Evolutionary conservation across 805 yeast genomes (phyloP).

Genomic region (Ogataea nonfermentans): DNA sequence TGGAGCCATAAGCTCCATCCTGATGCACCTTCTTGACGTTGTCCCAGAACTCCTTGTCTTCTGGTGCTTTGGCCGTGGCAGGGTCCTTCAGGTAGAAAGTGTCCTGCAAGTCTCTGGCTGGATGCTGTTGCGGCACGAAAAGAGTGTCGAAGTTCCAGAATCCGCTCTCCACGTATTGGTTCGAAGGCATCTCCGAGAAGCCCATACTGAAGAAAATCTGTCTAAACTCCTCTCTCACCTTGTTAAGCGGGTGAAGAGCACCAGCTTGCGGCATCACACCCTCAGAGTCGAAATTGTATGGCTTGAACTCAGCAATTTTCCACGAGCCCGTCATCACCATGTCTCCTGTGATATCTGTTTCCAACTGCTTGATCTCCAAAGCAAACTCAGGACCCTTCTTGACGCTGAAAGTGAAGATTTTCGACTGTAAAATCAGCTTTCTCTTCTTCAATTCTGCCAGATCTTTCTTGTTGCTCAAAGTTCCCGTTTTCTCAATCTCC

Average conservation of each 20-base stretch:
- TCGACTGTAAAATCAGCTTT: constrained; percentile 71
- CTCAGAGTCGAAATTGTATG: constrained; percentile 94
- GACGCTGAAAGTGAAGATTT: constrained; percentile 71
- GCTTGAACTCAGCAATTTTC: constrained; percentile 83
- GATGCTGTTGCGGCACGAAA: constrained; percentile 98
- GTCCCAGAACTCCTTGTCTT: constrained; percentile 74
- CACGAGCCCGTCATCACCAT: constrained; percentile 84
- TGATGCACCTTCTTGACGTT: constrained; percentile 84
- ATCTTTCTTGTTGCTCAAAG: constrained; percentile 57
- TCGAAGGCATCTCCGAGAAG: constrained; percentile 98
- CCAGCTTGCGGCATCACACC: constrained; percentile 86
- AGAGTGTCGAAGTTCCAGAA: constrained; percentile 99
- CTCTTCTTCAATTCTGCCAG: constrained; percentile 89
- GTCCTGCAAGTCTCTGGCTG: constrained; percentile 98
- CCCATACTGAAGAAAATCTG: constrained; percentile 98
- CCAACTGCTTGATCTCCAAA: constrained; percentile 71
- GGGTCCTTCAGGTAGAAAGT: constrained; percentile 98
- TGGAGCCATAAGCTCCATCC: constrained; percentile 86
- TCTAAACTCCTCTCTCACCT: constrained; percentile 96
- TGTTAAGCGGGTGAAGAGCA: constrained; percentile 93
- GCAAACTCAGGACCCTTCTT: constrained; percentile 84
- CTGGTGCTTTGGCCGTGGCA: constrained; percentile 71
- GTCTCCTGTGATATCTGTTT: constrained; percentile 92
- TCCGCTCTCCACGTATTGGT: constrained; percentile 96
- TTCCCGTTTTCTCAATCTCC: constrained; percentile 54